Evolutionary conservation across 306 rosid genomes (phyloP), one percentile per base, ranked within the genome.

Genomic region (Delonix regia): DNA sequence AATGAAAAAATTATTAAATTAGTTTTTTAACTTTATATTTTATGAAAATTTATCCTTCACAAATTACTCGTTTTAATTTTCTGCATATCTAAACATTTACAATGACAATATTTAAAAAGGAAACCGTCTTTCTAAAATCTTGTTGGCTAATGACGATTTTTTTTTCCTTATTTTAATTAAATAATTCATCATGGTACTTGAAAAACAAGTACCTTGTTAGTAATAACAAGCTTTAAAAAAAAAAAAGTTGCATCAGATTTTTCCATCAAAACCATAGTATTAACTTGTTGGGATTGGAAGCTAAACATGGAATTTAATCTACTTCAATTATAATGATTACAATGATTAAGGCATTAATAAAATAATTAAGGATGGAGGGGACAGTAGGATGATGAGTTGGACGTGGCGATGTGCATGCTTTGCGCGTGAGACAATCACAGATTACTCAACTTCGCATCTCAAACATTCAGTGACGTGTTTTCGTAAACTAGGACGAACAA

Each of bases 341-440:
- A 5, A 5, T 42, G 2, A 38, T 4, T 13, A 63, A 76, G 1
- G 41, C 22, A 44, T 14, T 60, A 21, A 60, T 63, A 76, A 70
- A 77, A 66, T 49, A 57, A 56, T 21, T 14, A 70, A 72, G 45
- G 34, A 19, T 22, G 33, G 21, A 64, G 71, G 21, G 38, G 78
- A 65, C 69, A 47, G 15, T 80, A 38, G 22, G 69, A 47, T 12
- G 22, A 51, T n/a, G 10, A 53, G 0, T 1, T 28, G 5, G 14
- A 55, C 34, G 51, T 12, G 22, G n/a, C 71, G 45, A 22, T 65
- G 71, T 57, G 62, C 89, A 67, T 69, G 47, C 82, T 77, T 77
- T 83, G 63, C 67, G 80, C 85, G 71, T 74, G 82, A 38, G 78
- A 73, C 69, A 83, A 83, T 80, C 69, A n/a, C 66, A 65, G 2